A percentile compares a stretch with the other conserved stretches of the same genome.
Evolutionary conservation across 345 rosid species (phyloP).

Genomic region (Atalantia buxifolia): DNA sequence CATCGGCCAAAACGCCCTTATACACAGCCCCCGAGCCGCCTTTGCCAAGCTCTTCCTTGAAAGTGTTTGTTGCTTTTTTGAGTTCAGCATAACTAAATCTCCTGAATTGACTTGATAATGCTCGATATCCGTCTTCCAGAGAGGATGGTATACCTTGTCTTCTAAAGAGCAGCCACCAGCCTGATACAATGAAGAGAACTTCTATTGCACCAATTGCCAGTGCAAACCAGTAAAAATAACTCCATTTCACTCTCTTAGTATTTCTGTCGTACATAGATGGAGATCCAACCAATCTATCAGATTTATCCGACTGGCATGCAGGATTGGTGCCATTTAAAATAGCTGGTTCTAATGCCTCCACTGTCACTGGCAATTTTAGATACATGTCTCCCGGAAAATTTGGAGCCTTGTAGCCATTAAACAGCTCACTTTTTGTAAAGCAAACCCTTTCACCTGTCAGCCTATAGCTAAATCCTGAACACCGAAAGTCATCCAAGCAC

Average conservation of each 20-base stretch:
- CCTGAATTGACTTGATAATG: constrained; percentile 25
- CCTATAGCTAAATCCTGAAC: constrained; percentile 36
- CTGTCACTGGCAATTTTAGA: constrained; percentile 27
- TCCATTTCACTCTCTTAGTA: constrained; percentile 29
- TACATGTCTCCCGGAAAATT: constrained; percentile 21
- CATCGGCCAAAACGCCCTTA: constrained; percentile 39
- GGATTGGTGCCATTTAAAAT: constrained; percentile 9
- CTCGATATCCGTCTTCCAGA: constrained; percentile 25
- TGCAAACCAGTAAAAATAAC: constrained; percentile 37
- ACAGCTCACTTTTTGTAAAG: constrained; percentile 18
- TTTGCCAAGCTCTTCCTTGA: constrained; percentile 38
- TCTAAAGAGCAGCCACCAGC: constrained; percentile 33
- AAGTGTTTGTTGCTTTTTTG: constrained; percentile 31
- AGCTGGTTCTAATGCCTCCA: background rate
- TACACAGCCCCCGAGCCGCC: constrained; percentile 52
- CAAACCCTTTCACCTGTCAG: constrained; percentile 12
- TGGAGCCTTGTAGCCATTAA: constrained; percentile 33
- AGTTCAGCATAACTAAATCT: constrained; percentile 33
- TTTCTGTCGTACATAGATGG: constrained; percentile 15
- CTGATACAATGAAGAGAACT: constrained; percentile 18
- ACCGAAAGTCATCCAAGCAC: constrained; percentile 33
- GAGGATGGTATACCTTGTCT: background rate
- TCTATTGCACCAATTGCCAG: constrained; percentile 32
- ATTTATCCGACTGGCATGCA: background rate
- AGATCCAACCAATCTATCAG: background rate